These are phyloP conservation scores for Fusarium incarnatum DNA, from an alignment of 2,329 filamentous ascomycete species.

Conservation along the genomic window DNA sequence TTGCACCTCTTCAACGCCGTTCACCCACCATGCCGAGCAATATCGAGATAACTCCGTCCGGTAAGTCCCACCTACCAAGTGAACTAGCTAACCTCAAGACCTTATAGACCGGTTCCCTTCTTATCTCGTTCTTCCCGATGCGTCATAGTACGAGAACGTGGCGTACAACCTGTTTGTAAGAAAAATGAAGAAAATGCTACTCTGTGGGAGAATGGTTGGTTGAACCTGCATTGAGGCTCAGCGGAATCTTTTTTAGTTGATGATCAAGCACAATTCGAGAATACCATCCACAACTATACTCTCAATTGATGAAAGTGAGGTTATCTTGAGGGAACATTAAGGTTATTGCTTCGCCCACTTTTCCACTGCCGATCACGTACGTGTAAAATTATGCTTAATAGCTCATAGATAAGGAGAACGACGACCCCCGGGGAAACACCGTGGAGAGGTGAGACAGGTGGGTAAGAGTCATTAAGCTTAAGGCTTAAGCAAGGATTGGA, in stretches of 20 bases:
- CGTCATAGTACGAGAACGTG: neutral
- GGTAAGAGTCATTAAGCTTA: constrained; percentile 4
- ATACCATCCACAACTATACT: neutral
- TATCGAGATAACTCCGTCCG: constrained; percentile 25
- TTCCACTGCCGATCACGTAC: constrained; percentile 20
- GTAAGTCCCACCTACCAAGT: too few species aligned
- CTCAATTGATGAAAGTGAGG: neutral
- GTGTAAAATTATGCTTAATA: constrained; percentile 30
- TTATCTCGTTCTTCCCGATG: constrained; percentile 13
- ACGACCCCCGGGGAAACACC: neutral
- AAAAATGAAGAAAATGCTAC: constrained; percentile 2
- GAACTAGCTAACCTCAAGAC: constrained; percentile 11
- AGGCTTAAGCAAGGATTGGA: neutral
- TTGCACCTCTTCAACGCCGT: neutral
- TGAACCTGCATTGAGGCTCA: constrained; percentile 18
- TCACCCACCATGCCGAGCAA: constrained; percentile 26
- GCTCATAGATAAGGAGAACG: constrained; percentile 24
- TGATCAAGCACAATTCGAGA: neutral
- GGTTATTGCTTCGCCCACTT: constrained; percentile 15
- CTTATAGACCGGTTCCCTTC: constrained; percentile 6
- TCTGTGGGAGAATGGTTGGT: neutral
- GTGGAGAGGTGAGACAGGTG: constrained; percentile 6
- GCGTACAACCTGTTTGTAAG: neutral
- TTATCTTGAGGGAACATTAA: neutral
- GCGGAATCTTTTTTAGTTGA: constrained; percentile 7